Conservation (phyloP, 1,284 basidiomycete species). For the Takashimella koratensis region DNA sequence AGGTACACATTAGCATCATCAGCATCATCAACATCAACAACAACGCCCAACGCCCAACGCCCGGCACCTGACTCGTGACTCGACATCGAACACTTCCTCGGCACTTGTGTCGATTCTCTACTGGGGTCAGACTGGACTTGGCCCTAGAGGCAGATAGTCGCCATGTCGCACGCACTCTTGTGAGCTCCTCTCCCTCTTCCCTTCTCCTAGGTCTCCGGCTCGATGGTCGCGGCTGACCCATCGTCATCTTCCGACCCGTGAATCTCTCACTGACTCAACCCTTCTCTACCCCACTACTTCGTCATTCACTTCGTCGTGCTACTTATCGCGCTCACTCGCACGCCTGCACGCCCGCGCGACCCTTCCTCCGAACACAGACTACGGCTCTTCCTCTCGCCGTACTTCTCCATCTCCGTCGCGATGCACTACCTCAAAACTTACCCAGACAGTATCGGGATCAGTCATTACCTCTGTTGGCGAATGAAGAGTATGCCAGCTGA, state of each 20-base stretch:
- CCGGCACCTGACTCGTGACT: too few species aligned
- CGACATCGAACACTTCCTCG: too few species aligned
- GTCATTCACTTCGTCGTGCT: too few species aligned
- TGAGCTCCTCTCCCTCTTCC: conserved; percentile 9
- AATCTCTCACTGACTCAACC: conserved; percentile 14
- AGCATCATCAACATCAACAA: too few species aligned
- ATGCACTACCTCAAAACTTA: conserved; percentile 84
- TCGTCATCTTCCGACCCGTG: background rate
- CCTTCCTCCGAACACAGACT: conserved; percentile 49
- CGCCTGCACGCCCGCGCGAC: too few species aligned
- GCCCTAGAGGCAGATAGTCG: too few species aligned
- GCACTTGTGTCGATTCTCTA: too few species aligned
- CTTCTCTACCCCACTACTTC: conserved; percentile 2
- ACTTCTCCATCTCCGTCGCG: conserved; percentile 87
- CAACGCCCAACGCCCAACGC: too few species aligned
- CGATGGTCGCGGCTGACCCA: background rate
- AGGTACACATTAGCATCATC: too few species aligned
- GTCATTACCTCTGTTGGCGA: conserved; percentile 85
- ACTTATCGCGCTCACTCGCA: too few species aligned
- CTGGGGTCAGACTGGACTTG: too few species aligned
- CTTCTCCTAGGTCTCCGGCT: too few species aligned
- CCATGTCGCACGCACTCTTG: conserved; percentile 37
- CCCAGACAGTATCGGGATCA: conserved; percentile 90
- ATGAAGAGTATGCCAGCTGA: conserved; percentile 70
- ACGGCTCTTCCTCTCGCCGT: conserved; percentile 83